Conservation (phyloP, 2,329 filamentous ascomycete species). For the Biscogniauxia sp. region DNA sequence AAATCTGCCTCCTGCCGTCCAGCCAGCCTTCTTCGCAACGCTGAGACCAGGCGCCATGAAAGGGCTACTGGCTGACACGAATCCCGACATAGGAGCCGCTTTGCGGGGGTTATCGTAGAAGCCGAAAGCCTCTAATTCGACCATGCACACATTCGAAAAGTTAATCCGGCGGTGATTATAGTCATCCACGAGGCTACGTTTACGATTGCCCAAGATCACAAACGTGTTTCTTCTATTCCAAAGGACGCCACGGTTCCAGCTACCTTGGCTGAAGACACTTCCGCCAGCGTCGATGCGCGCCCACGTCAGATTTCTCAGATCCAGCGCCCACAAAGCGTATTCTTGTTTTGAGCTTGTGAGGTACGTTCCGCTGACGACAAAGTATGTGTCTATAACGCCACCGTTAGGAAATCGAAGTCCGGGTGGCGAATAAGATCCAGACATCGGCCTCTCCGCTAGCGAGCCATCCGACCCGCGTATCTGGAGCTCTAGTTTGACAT, state of each 20-base stretch:
- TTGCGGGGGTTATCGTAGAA: constrained; percentile 93
- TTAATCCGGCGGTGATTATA: constrained; percentile 98
- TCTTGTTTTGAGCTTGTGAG: constrained; percentile 97
- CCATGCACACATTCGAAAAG: constrained; percentile 94
- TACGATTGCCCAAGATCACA: constrained; percentile 90
- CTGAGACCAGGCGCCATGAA: constrained; percentile 57
- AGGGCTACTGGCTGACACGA: constrained; percentile 76
- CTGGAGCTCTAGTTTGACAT: constrained; percentile 94
- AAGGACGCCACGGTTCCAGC: constrained; percentile 93
- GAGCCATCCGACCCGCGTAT: constrained; percentile 81
- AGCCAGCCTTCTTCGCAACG: constrained; percentile 57
- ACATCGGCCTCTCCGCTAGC: constrained; percentile 85
- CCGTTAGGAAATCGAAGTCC: constrained; percentile 94
- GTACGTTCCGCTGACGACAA: constrained; percentile 96
- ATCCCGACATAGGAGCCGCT: constrained; percentile 74
- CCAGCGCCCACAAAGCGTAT: constrained; percentile 93
- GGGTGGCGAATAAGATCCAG: constrained; percentile 79
- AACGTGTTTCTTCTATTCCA: constrained; percentile 95
- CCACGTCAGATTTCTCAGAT: constrained; percentile 86
- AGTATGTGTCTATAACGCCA: constrained; percentile 91
- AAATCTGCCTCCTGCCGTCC: constrained; percentile 71
- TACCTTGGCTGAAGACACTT: constrained; percentile 92
- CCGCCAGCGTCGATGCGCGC: constrained; percentile 93
- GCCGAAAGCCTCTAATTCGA: constrained; percentile 94
- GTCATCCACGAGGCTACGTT: constrained; percentile 90